phyloP scores from a whole-genome alignment of 768 basidiomycete genomes.

The Russula earlei region DNA sequence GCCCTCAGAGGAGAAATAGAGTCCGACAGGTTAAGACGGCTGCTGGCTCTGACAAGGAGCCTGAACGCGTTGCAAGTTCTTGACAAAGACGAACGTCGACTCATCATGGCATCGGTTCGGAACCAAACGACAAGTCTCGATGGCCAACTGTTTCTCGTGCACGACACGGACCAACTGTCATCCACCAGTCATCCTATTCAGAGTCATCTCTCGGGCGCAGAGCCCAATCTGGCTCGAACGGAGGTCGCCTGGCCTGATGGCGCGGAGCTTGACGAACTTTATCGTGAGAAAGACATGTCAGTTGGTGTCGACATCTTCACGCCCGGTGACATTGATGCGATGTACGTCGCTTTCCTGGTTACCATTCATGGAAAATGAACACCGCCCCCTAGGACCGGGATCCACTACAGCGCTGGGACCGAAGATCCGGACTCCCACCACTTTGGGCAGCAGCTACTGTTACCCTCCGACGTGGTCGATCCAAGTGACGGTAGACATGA shows the following conservation, averaged over 20 bases:
- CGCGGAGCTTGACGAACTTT: slow-evolving; percentile 1
- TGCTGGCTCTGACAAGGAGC: slow-evolving; percentile 29
- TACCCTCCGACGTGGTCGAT: background rate
- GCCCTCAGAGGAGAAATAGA: slow-evolving; percentile 50
- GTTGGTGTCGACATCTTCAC: background rate
- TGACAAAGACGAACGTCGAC: slow-evolving; percentile 10
- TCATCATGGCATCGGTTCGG: slow-evolving; percentile 31
- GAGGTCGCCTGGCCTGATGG: background rate
- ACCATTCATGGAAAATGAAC: background rate
- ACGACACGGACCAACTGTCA: background rate
- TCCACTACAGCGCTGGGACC: background rate
- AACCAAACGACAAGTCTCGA: background rate
- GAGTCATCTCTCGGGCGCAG: background rate
- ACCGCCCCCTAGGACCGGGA: background rate
- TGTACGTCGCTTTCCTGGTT: slow-evolving; percentile 1
- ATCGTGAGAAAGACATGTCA: background rate
- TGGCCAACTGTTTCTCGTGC: background rate
- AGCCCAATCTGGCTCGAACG: background rate
- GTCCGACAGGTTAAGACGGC: slow-evolving; percentile 43
- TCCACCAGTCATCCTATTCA: background rate
- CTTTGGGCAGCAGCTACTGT: background rate
- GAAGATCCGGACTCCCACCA: background rate
- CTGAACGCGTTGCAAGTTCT: slow-evolving; percentile 20
- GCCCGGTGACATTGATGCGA: slow-evolving; percentile 1
- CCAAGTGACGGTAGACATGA: slow-evolving; percentile 40